These are phyloP conservation scores for Cyclanthera cordifolia DNA, from an alignment of 306 rosid species.

Conservation along the genomic window DNA sequence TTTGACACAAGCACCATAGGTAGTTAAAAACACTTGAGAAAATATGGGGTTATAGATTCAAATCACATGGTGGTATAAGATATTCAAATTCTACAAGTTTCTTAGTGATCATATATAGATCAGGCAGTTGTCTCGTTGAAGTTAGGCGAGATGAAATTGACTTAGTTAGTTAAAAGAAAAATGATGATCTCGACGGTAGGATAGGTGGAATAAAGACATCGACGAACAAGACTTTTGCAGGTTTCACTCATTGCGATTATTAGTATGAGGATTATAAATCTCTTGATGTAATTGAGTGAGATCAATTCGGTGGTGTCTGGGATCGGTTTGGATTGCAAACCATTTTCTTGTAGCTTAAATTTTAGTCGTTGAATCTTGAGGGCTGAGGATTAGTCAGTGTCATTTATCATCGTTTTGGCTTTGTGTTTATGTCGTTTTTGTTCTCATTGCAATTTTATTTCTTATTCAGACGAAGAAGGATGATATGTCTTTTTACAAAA, in stretches of 20 bases:
- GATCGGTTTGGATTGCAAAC: not conserved
- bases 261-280: not conserved
- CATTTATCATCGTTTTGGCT: not conserved
- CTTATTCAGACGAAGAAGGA: slow-evolving; percentile 56
- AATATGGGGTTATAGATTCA: not conserved
- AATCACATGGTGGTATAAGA: too few species aligned
- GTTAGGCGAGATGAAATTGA: not conserved
- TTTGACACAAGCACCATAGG: not conserved
- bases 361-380: not conserved
- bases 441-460: not conserved
- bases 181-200: not conserved
- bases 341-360: not conserved
- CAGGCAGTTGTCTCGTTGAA: not conserved
- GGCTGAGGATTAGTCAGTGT: not conserved
- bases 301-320: not conserved
- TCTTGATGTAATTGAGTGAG: not conserved
- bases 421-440: not conserved
- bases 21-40: not conserved
- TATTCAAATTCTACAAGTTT: not conserved
- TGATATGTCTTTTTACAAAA: slow-evolving; percentile 28
- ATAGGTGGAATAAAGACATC: not conserved
- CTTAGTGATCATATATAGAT: not conserved
- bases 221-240: not conserved
- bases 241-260: not conserved
- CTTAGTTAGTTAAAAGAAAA: not conserved